Conservation (phyloP, 2,329 filamentous ascomycete species). For the Lanzia echinophila region DNA sequence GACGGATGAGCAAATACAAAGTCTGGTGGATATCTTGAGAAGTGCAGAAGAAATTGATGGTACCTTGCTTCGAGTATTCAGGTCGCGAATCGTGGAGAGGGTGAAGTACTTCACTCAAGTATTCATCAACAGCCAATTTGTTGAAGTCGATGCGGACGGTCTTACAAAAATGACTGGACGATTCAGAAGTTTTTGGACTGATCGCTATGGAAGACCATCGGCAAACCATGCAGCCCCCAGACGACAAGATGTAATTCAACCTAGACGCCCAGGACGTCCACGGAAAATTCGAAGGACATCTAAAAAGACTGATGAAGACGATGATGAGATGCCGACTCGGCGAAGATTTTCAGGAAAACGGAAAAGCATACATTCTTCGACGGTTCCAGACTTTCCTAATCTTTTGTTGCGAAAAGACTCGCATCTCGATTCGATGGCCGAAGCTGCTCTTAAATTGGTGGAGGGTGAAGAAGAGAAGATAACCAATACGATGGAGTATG, state of each 20-base stretch:
- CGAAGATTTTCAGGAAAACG: conserved; percentile 4
- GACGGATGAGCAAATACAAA: conserved; percentile 4
- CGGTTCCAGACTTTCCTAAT: conserved; percentile 4
- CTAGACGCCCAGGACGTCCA: neutral
- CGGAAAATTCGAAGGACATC: conserved; percentile 1
- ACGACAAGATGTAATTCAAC: neutral
- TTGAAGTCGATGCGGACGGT: conserved; percentile 4
- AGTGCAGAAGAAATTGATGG: neutral
- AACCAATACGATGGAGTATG: neutral
- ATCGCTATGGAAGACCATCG: neutral
- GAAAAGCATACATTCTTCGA: neutral
- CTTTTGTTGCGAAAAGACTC: conserved; percentile 2
- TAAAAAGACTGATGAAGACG: neutral
- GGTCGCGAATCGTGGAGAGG: conserved; percentile 3
- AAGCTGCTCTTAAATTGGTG: no score
- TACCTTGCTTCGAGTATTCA: conserved; percentile 1
- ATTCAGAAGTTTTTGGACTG: conserved; percentile 7
- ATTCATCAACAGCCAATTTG: conserved; percentile 6
- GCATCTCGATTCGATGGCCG: neutral
- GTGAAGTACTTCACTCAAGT: conserved; percentile 3
- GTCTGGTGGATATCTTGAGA: neutral
- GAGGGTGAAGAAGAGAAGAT: neutral
- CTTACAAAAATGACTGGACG: conserved; percentile 3
- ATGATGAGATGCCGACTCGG: neutral
- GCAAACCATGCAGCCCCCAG: neutral